Base-by-base conservation (phyloP, 305 asterid species). In the Fraxinus platypoda region DNA sequence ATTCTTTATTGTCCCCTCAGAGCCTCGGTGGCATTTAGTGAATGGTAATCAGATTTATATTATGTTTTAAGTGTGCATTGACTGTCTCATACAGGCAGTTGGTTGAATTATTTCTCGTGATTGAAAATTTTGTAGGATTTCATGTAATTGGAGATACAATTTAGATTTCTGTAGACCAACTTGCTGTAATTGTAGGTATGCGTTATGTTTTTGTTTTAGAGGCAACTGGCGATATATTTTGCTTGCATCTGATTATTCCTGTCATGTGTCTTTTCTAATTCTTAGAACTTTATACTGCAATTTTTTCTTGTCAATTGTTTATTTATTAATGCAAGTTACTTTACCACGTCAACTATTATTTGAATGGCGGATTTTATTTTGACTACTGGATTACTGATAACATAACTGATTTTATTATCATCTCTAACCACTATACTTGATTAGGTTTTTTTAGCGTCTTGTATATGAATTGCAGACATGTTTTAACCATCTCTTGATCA, bases 401-500 rank as follows among this genome's bases (percentile, higher is more conserved):
- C 75, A 54, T 38, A 77, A 81, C 74, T 78, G 52, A 70, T 64
- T 81, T 70, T 78, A 25, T 84, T 86, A 78, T 80, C 46, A 73
- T 84, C 77, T 85, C 68, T 83, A 90, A 84, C 30, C 93, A 85
- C 84, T 83, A 85, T 87, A 80, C 84, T 83, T 78, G 90, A 81
- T 71, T 90, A 86, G 94, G 91, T 81, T 70, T 86, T 81, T 90
- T 87, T 26, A 90, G 94, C 85, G 84, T 86, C 89, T 87, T 87
- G 86, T 88, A 82, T 86, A 59, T 87, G 87, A 89, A 87, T 86
- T 91, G 91, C 92, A 87, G 95, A 88, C 91, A 62, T 68, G 79
- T 88, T 82, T 85, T 84, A 91, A 86, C 79, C 87, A 82, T 88
- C 91, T 87, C 88, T 85, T 92, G 91, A 88, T 84, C 84, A 87